Conservation (phyloP, 2,329 filamentous ascomycete genomes). For the Colletotrichum echinochloae region DNA sequence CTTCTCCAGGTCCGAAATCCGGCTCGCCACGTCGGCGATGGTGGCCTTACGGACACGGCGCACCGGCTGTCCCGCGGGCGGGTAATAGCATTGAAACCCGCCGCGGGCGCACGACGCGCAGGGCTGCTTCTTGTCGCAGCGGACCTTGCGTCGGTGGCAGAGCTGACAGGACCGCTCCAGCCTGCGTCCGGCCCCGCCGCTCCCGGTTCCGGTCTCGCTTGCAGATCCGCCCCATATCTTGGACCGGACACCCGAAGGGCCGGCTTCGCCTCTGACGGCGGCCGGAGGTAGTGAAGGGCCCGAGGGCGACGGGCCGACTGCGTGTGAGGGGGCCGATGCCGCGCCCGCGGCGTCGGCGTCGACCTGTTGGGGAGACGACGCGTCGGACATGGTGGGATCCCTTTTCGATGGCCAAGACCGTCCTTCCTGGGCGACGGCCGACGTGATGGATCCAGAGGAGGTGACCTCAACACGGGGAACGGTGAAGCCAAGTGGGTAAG, state of each 20-base stretch:
- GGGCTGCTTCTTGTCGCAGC: slow-evolving; percentile 48
- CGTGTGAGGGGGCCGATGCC: slow-evolving; percentile 3
- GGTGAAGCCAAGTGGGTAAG: background rate
- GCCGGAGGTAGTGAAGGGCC: slow-evolving; percentile 2
- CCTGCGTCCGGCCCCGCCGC: slow-evolving; percentile 18
- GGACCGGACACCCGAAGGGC: background rate
- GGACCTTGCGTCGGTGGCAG: slow-evolving; percentile 49
- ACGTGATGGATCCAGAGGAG: background rate
- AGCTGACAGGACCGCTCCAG: slow-evolving; percentile 48
- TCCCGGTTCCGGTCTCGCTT: background rate
- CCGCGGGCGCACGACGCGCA: slow-evolving; percentile 45
- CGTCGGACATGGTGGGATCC: background rate
- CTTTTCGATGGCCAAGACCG: too few species aligned
- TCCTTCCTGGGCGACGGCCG: background rate
- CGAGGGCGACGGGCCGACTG: slow-evolving; percentile 7
- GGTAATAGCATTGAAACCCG: slow-evolving; percentile 48
- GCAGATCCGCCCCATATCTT: background rate
- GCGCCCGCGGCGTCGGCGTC: slow-evolving; percentile 3
- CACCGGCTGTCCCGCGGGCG: slow-evolving; percentile 43
- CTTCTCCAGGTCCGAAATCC: slow-evolving; percentile 51
- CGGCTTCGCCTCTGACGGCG: background rate
- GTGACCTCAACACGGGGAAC: background rate
- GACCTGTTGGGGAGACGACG: background rate
- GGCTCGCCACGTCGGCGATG: slow-evolving; percentile 50
- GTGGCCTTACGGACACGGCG: slow-evolving; percentile 46